Evolutionary conservation across 192 early-diverging fungal species (phyloP), one percentile per base, ranked within the genome.

Genomic region (Entomortierella chlamydospora): DNA sequence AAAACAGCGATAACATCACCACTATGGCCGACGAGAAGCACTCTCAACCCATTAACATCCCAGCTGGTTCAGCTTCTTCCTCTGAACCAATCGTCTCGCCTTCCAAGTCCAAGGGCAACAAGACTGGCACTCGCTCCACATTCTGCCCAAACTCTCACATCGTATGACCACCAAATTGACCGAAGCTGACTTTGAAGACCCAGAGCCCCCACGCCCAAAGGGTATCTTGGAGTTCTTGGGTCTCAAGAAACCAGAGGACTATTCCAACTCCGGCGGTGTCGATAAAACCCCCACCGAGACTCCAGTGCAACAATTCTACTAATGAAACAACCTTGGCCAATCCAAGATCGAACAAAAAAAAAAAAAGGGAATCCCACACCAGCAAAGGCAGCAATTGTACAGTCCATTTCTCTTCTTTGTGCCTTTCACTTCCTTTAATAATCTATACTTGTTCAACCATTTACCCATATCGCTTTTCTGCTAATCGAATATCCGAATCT

Each of bases 81-180:
- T 1, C 29, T 18, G 23, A n/a, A 15, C 18, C 47, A 22, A 29
- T 31, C 30, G 33, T 49, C 41, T 69, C 66, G 30, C 54, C 66
- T 18, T 52, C 67, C 53, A 58, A 59, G 61, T 61, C 56, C 15
- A 11, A 25, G 15, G 45, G 45, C 9, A 69, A 45, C 22, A 78
- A 78, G 67, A 78, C 74, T 2, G 74, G 74, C n/a, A 78, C 74
- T 28, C 74, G 74, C 28, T 78, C 74, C 12, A 78, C 74, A 8
- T 78, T 78, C 34, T 78, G 74, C 41, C 67, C 67, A 10, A 70
- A 63, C 61, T 51, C 54, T 0, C 34, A 37, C 5, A 37, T 23
- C 74, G 67, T 26, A 56, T 61, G 47, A 42, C 49, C 41, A 67
- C 57, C 28, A 66, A 68, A n/a, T 17, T 67, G 33, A 57, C 64